Conservation (phyloP, 2,329 filamentous ascomycete genomes). For the Cladosporium sp. region DNA sequence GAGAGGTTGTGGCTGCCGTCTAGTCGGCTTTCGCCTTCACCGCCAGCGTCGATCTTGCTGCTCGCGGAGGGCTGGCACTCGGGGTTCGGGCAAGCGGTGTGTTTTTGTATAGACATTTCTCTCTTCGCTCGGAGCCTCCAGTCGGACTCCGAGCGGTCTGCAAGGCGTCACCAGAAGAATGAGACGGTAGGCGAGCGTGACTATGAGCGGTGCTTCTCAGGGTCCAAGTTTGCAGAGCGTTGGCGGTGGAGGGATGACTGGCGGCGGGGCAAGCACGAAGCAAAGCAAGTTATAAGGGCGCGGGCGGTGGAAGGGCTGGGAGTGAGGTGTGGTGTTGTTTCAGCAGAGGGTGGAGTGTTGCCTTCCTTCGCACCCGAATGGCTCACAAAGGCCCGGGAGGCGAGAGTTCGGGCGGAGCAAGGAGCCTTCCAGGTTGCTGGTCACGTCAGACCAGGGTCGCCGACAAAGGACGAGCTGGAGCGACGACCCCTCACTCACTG, state of each 20-base stretch:
- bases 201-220: too few relatives aligned
- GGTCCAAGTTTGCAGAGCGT: not conserved
- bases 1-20: too few relatives aligned
- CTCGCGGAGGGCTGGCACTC: slow-evolving; percentile 11
- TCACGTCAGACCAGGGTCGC: too few relatives aligned
- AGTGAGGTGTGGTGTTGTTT: not conserved
- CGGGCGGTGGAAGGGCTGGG: not conserved
- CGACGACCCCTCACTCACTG: too few relatives aligned
- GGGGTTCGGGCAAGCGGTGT: slow-evolving; percentile 14
- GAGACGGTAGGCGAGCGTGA: not conserved
- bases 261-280: not conserved
- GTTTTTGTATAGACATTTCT: slow-evolving; percentile 9
- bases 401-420: not conserved
- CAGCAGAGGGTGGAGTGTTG: not conserved
- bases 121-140: slow-evolving; percentile 17
- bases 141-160: slow-evolving; percentile 19
- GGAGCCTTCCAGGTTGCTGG: not conserved
- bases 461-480: too few relatives aligned
- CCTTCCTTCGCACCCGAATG: not conserved
- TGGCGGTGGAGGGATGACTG: not conserved
- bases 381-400: not conserved
- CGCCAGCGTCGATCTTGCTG: not conserved
- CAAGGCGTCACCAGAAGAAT: slow-evolving; percentile 7
- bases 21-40: not conserved
- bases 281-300: not conserved